Base-by-base conservation (phyloP, 306 rosid genomes). In the Cyamopsis tetragonoloba region DNA sequence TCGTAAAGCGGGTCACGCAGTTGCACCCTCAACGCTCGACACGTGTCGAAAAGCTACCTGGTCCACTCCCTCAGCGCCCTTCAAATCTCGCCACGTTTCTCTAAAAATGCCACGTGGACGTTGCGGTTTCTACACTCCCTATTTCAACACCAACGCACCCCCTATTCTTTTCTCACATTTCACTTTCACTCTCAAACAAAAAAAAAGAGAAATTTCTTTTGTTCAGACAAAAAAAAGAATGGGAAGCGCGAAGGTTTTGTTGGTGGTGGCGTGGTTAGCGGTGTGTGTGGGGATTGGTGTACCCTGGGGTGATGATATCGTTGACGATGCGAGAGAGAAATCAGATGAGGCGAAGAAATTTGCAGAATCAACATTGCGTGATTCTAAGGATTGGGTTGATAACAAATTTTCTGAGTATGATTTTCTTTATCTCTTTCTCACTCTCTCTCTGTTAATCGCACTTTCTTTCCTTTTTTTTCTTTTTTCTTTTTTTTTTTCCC, bases 351-450 rank as follows among this genome's bases (percentile, higher is more conserved):
- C 54, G 39, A 62, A 51, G 13, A 15, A 24, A 1, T 53, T 55
- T 8, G 73, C 70, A 10, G 1, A 14, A 7, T 62, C 13, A 5
- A 27, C 59, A 19, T 1, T 30, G 22, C 28, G 22, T 7, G 67
- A 67, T 7, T 72, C 83, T 35, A 3, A 26, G 64, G 70, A 62
- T 19, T 64, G 85, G 87, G 61, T 55, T 37, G n/a, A 3, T 2
- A 31, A 43, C 23, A 70, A 75, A 12, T 20, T 80, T 60, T 8
- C 82, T 12, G 57, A 69, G 96, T 87, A 87, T n/a, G n/a, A n/a
- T n/a, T n/a, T 66, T 60, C 0, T 56, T 12, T 12, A 2, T 26
- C 63, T 42, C 0, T 41, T 42, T 9, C 43, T 0, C 7, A 15
- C 23, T 7, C 47, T 3, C 31, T 53, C 8, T 13, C 31, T 4